Conservation (phyloP, 805 yeast genomes). For the Wickerhamomyces bovis region DNA sequence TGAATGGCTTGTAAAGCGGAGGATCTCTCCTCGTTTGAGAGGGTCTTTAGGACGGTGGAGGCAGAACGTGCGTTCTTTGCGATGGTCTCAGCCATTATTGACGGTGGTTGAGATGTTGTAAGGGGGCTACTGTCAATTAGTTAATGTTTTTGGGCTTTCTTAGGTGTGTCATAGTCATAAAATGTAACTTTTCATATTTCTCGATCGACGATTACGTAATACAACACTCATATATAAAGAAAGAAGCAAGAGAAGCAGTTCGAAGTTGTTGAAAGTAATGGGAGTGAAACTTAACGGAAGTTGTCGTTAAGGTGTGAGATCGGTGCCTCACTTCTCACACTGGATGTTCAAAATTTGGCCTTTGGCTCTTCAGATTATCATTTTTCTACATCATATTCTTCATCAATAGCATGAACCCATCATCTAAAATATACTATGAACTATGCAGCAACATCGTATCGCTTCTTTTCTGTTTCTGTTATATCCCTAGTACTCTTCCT, state of each 20-base stretch:
- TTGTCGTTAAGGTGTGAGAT: too few species aligned
- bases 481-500: conserved; percentile 28
- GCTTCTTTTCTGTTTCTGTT: not conserved
- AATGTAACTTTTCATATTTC: not conserved
- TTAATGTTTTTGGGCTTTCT: too few species aligned
- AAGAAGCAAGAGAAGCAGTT: too few species aligned
- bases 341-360: too few species aligned
- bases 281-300: too few species aligned
- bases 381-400: not conserved
- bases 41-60: conserved; percentile 74
- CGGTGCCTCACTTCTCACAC: too few species aligned
- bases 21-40: conserved; percentile 68
- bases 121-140: too few species aligned
- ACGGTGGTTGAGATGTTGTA: not conserved
- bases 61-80: conserved; percentile 82
- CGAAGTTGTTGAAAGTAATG: too few species aligned
- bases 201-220: not conserved
- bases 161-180: too few species aligned
- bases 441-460: conserved; percentile 11
- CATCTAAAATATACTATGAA: not conserved
- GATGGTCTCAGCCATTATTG: conserved; percentile 53
- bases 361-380: too few species aligned
- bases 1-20: conserved; percentile 66
- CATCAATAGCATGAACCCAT: not conserved
- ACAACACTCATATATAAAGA: not conserved